Conservation (phyloP, 2,329 filamentous ascomycete species). For the Gremmenia infestans region DNA sequence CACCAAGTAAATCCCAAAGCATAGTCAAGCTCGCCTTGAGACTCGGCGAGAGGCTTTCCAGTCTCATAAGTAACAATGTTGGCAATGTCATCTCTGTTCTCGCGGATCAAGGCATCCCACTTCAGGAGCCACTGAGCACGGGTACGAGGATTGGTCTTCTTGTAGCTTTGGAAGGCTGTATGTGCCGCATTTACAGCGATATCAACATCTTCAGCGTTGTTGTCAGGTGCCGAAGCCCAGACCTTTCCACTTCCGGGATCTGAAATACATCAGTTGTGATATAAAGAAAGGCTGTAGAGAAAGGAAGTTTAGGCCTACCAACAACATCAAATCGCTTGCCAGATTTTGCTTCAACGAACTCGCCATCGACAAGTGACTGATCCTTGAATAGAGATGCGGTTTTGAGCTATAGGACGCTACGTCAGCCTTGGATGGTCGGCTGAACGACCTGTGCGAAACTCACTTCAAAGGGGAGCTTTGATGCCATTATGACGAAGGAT, state of each 20-base stretch:
- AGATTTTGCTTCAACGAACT: slow-evolving; percentile 51
- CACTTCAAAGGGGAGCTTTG: slow-evolving; percentile 24
- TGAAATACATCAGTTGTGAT: slow-evolving; percentile 23
- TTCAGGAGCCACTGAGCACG: slow-evolving; percentile 59
- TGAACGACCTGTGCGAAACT: neutral
- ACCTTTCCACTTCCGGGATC: slow-evolving; percentile 42
- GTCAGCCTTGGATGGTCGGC: slow-evolving; percentile 1
- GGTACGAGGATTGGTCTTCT: slow-evolving; percentile 53
- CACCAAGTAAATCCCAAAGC: slow-evolving; percentile 49
- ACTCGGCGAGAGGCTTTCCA: slow-evolving; percentile 47
- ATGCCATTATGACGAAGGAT: slow-evolving; percentile 5
- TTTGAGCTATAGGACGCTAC: slow-evolving; percentile 40
- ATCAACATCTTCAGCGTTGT: slow-evolving; percentile 53
- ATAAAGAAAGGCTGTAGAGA: neutral
- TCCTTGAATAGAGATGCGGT: slow-evolving; percentile 49
- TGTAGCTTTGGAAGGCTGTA: slow-evolving; percentile 55
- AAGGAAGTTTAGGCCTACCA: slow-evolving; percentile 31
- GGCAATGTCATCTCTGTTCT: slow-evolving; percentile 57
- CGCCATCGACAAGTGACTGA: slow-evolving; percentile 47
- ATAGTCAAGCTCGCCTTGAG: slow-evolving; percentile 49
- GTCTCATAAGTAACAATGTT: slow-evolving; percentile 57
- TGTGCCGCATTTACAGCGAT: slow-evolving; percentile 54
- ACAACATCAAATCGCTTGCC: slow-evolving; percentile 53
- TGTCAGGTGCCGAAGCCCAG: slow-evolving; percentile 39
- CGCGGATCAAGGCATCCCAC: slow-evolving; percentile 61